These are phyloP conservation scores for Uncinocarpus reesii DNA, from an alignment of 2,329 filamentous ascomycete genomes.

Conservation along the genomic window DNA sequence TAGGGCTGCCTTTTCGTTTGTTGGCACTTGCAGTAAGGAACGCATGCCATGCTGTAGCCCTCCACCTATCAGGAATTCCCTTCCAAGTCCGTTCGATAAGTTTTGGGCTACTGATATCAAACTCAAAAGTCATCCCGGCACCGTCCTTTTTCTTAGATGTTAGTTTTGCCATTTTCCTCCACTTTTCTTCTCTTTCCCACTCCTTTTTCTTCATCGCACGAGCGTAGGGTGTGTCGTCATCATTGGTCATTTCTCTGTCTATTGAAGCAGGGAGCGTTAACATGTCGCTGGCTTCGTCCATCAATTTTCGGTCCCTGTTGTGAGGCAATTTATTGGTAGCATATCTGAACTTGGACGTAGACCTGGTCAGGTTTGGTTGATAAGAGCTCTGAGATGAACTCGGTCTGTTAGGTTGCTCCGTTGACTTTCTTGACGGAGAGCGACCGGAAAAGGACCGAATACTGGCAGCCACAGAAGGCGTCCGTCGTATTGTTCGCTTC, in stretches of 20 bases:
- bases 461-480: conserved; percentile 39
- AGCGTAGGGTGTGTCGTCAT: conserved; percentile 41
- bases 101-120: conserved; percentile 73
- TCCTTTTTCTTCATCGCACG: conserved; percentile 48
- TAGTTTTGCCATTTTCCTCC: conserved; percentile 54
- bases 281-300: conserved; percentile 51
- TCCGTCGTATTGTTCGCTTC: conserved; percentile 43
- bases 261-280: conserved; percentile 49
- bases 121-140: conserved; percentile 60
- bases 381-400: conserved; percentile 39
- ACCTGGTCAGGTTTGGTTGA: conserved; percentile 32
- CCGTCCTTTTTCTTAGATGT: conserved; percentile 39
- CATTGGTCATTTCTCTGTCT: conserved; percentile 35
- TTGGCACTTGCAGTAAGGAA: conserved; percentile 73
- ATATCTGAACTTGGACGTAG: conserved; percentile 40
- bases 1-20: conserved; percentile 49
- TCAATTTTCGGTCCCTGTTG: conserved; percentile 39
- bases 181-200: conserved; percentile 54
- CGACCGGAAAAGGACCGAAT: conserved; percentile 35
- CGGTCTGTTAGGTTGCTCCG: conserved; percentile 37
- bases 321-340: conserved; percentile 45
- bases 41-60: conserved; percentile 84
- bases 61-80: conserved; percentile 93
- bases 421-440: conserved; percentile 33
- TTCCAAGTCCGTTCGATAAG: conserved; percentile 92